These are phyloP conservation scores for Fonsecaea monophora DNA, from an alignment of 2,329 filamentous ascomycete genomes.

Conservation along the genomic window DNA sequence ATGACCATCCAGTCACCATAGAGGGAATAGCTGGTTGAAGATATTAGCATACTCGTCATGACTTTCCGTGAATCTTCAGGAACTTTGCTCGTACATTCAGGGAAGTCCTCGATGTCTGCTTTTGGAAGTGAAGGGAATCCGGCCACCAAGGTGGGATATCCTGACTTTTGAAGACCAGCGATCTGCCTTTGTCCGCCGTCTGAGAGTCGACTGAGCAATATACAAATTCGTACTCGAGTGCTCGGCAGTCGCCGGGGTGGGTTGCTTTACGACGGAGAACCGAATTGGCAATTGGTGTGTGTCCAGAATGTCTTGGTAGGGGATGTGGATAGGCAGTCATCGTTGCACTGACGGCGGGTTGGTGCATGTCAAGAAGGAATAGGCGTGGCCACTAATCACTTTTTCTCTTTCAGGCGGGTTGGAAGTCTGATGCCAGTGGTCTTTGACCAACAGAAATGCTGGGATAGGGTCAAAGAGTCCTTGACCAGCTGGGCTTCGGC, in stretches of 20 bases:
- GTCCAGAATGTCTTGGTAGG: not conserved
- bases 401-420: constrained; percentile 9
- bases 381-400: not conserved
- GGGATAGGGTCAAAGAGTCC: not conserved
- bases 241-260: not conserved
- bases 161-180: constrained; percentile 9
- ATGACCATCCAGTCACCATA: not conserved
- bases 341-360: not conserved
- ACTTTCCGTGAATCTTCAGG: not conserved
- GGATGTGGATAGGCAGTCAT: not conserved
- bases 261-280: not conserved
- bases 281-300: constrained; percentile 15
- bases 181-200: constrained; percentile 16
- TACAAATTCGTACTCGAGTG: constrained; percentile 4
- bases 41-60: not conserved
- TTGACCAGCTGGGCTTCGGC: not conserved
- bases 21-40: not conserved
- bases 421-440: constrained; percentile 9
- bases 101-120: not conserved
- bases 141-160: constrained; percentile 7
- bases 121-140: not conserved
- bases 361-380: constrained; percentile 4
- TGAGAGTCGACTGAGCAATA: constrained; percentile 2
- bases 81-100: not conserved
- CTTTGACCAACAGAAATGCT: not conserved